A percentile compares a stretch with the other conserved stretches of the same genome.
Evolutionary conservation across 192 early-diverging fungal species (phyloP).

Genomic region (Dimargaris cristalligena): DNA sequence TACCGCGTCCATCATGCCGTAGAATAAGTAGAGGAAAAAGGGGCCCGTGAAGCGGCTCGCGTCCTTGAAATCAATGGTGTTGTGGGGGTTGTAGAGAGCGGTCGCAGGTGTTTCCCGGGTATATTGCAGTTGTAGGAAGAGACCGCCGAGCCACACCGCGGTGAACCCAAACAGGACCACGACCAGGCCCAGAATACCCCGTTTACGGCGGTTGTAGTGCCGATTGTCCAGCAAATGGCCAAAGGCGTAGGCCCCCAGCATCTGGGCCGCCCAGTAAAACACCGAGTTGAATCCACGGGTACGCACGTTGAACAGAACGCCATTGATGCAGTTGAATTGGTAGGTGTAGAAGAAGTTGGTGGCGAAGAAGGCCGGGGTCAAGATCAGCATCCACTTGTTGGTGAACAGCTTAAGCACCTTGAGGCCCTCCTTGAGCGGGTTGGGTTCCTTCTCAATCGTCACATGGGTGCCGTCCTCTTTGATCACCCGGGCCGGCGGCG

Average conservation of each 20-base stretch:
- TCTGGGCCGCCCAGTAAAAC: conserved; percentile 64
- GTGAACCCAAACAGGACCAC: conserved; percentile 30
- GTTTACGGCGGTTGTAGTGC: conserved; percentile 33
- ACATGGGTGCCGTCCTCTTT: conserved; percentile 54
- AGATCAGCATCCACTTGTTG: conserved; percentile 45
- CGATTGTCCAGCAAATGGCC: conserved; percentile 48
- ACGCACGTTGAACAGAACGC: conserved; percentile 44
- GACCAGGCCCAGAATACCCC: conserved; percentile 41
- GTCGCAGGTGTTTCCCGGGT: conserved; percentile 14
- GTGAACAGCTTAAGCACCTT: conserved; percentile 39
- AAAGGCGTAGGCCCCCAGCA: conserved; percentile 42
- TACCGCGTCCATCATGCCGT: conserved; percentile 64
- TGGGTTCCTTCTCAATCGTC: conserved; percentile 48
- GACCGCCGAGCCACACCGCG: conserved; percentile 48
- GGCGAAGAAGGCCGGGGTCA: conserved; percentile 48
- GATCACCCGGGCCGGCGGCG: conserved; percentile 36
- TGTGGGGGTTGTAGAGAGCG: conserved; percentile 13
- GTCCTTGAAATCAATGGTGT: conserved; percentile 31
- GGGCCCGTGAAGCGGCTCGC: conserved; percentile 32
- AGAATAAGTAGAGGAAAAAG: conserved; percentile 52
- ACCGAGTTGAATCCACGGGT: conserved; percentile 56
- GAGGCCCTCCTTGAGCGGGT: conserved; percentile 32
- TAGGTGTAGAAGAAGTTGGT: conserved; percentile 74
- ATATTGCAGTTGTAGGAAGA: conserved; percentile 39
- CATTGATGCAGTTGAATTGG: conserved; percentile 48